Base-by-base conservation (phyloP, 176 grass and related monocot genomes). In the Aegilops speltoides region DNA sequence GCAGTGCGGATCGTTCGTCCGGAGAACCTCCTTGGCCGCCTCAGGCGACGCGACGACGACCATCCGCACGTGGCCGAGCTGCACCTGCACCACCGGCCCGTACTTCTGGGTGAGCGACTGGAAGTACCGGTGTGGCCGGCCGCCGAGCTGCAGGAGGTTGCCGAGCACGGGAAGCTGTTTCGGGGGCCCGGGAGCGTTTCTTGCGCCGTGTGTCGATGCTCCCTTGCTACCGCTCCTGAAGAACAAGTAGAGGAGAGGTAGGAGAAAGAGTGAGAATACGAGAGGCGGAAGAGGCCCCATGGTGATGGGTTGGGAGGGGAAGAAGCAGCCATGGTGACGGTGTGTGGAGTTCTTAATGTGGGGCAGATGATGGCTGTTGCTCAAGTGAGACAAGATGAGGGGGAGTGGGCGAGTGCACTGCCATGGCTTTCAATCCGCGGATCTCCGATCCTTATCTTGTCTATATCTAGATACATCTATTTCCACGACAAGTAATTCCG, bases 61-160 rank as follows among this genome's bases (percentile, higher is more conserved):
- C 7, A 82, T 54, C 17, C 76, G 82, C 34, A 89, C n/a, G 8
- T 31, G 31, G 40, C 82, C 87, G 11, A 89, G 87, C 29, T 79
- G 81, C 56, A 89, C 81, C 56, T 79, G 66, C 26, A 84, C 56
- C 26, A 88, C 64, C 4, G 87, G 87, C 26, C 74, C 87, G 75
- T 89, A 84, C 56, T 41, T 38, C 31, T 1, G 2, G 5, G 81
- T 16, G 0, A 73, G 11, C 1, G 54, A 82, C 75, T 73, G 56
- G 81, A 89, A 84, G 81, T 89, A 89, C 4, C 66, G 38, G 87
- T 89, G 87, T n/a, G 81, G 87, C 75, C 25, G 81, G 56, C 29
- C n/a, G 38, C 87, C 82, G 40, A 89, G 20, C 66, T 84, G 87
- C 7, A 89, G 87, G 22, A 89, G 87, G 81, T 89, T 84, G 29